Evolutionary conservation across 2,329 filamentous ascomycete genomes (phyloP), one percentile per base, ranked within the genome.

Genomic region (Clarireedia homoeocarpa): DNA sequence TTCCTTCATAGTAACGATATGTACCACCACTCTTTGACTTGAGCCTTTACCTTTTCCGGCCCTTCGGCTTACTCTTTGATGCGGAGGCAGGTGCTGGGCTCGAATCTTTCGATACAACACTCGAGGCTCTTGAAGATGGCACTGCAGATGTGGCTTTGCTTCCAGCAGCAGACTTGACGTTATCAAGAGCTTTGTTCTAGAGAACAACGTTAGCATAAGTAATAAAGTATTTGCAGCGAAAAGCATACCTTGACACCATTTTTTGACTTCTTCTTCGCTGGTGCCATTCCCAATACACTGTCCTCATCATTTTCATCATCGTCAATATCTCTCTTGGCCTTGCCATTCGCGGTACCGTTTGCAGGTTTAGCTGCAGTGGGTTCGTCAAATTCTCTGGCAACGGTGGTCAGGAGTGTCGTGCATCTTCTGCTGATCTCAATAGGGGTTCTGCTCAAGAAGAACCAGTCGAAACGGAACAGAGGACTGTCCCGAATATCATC

Each of bases 381-480:
- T 38, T 87, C 84, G 69, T 96, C 92, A 71, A 96, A 96, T 73
- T 99, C 94, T 72, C 94, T 88, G 52, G 94, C 88, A 48, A 99
- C 90, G 0, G 94, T 95, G 38, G 92, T 95, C 61, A 99, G 83
- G 52, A 99, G 80, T 1, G 95, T 99, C 34, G 89, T 95, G 74
- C 94, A 97, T 52, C 95, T 84, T 65, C 94, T 85, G 59, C 90
- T 88, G 65, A 99, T 87, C 73, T 99, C 94, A 50, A 91, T 85
- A 0, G 94, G 90, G 4, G 92, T 99, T 47, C 94, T 84, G 71
- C 89, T 95, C 42, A 99, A 80, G 78, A 99, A 96, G 76, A 99
- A 99, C 95, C 95, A 99, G 70, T 99, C 94, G 67, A 99, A 99
- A 40, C 94, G 85, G 80, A 99, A 99, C 3, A 99, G 77, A 9